Evolutionary conservation across 441 rosid species (phyloP), one percentile per base, ranked within the genome.

Genomic region (Melastoma candidum): DNA sequence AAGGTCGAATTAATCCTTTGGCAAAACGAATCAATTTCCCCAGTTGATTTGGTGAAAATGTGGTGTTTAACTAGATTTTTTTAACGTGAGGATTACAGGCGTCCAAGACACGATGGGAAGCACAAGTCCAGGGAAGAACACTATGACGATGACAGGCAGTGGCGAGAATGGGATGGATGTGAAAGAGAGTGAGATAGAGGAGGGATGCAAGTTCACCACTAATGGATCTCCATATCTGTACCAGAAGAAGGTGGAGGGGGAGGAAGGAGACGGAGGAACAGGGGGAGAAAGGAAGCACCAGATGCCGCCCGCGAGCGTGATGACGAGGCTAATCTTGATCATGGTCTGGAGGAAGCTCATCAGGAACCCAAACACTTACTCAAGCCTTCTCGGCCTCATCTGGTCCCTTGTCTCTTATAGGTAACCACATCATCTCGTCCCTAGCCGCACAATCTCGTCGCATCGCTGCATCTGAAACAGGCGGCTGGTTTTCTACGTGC

Each of bases 271-370:
- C 14, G 61, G 53, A 3, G 53, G n/a, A 29, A 43, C 41, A 47
- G 39, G 59, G 17, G 44, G 59, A 55, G 59, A 55, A 55, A 39
- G 26, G 10, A 62, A 62, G 60, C 54, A 41, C n/a, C 66, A 49
- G 64, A 89, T 89, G 97, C 97, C 95, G 12, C 95, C 95, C 11
- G 90, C 93, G 10, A 85, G 93, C 53, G 95, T 89, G 25, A 83
- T 85, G 95, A 83, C 85, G 0, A 83, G 93, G 61, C 84, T 84
- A 10, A 80, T 83, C 27, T 74, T 89, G 22, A 78, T 82, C 44
- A 83, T 84, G 97, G 95, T 87, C 17, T 84, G 97, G 95, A 76
- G 97, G 64, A 90, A 87, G 65, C 90, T 90, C 29, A 84, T 90
- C 25, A 71, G 97, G 50, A 90, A 90, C 71, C 97, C 97, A 12